Conservation (phyloP, 2,329 filamentous ascomycete genomes). For the Xylariaceae sp. region DNA sequence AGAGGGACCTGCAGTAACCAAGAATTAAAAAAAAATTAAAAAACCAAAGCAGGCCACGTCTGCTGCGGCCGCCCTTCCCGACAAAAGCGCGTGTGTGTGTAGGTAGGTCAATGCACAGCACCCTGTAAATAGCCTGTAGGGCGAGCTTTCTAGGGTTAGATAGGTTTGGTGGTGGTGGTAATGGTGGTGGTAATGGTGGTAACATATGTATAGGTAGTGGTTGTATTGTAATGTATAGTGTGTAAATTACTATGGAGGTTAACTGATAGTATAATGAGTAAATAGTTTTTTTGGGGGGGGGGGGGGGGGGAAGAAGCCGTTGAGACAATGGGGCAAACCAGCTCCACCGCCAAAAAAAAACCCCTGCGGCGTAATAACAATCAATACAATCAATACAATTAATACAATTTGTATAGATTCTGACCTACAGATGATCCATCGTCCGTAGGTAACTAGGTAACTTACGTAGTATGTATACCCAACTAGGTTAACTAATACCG, state of each 20-base stretch:
- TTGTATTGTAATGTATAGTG: not conserved
- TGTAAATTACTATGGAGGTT: not conserved
- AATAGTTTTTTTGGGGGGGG: not conserved
- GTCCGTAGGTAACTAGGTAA: too few relatives aligned
- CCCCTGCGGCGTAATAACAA: too few relatives aligned
- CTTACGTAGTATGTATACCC: not conserved
- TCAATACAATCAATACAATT: too few relatives aligned
- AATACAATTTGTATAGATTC: too few relatives aligned
- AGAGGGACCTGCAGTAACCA: slow-evolving; percentile 30
- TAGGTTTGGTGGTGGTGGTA: not conserved
- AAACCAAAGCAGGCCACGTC: slow-evolving; percentile 21
- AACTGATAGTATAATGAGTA: not conserved
- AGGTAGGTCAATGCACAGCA: slow-evolving; percentile 15
- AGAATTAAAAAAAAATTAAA: too few relatives aligned
- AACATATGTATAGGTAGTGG: too few relatives aligned
- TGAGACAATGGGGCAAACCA: slow-evolving; percentile 12
- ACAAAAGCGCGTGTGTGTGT: slow-evolving; percentile 23
- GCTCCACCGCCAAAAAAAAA: slow-evolving; percentile 15
- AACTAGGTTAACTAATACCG: not conserved
- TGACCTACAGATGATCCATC: too few relatives aligned
- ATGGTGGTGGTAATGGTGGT: too few relatives aligned
- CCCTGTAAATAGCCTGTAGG: slow-evolving; percentile 30
- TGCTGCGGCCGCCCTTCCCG: slow-evolving; percentile 32
- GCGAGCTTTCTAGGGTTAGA: slow-evolving; percentile 19
- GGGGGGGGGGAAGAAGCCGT: slow-evolving; percentile 14